Evolutionary conservation across 441 rosid genomes (phyloP), one percentile per base, ranked within the genome.

Genomic region (Manihot esculenta): DNA sequence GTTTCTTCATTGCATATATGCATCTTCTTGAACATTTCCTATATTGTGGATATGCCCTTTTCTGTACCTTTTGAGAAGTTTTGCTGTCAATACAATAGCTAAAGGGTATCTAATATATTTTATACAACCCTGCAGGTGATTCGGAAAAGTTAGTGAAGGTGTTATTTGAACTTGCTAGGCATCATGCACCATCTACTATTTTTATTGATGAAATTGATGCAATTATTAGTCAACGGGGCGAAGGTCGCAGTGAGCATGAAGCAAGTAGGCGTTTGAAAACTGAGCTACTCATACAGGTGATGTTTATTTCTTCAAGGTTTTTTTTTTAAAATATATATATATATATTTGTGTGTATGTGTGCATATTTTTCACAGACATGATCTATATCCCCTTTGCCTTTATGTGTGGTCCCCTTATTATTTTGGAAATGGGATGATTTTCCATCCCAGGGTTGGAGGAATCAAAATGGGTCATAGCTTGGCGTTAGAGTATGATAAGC

Each of bases 261-360:
- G 98, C 99, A 57, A 94, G 99, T 69, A 85, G 99, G 84, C 97
- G 98, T 72, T 82, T 94, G 86, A 92, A 94, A 80, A 94, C 99
- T 1, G 98, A 94, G 80, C 89, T 94, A 17, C 98, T 94, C 61
- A 86, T 94, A 72, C 99, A 94, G 96, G 99, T 90, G 75, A 70
- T 68, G 67, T 79, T 70, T 71, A 38, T 68, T 71, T 62, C 47
- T 15, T 72, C 21, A 17, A 11, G 13, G 42, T 21, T 23, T 54
- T 24, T 26, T 13, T 18, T 48, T 30, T 48, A 30, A 30, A 23
- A 30, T n/a, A n/a, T n/a, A n/a, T n/a, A n/a, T n/a, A n/a, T n/a
- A n/a, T n/a, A n/a, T 30, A 30, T 4, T 30, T 30, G 35, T 30
- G 35, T 30, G 35, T 30, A 30, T 33, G 49, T n/a, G 10, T 24